These are phyloP conservation scores for Pythium rhizo-oryzae DNA, from an alignment of 352 stramenopile genomes.

Conservation along the genomic window DNA sequence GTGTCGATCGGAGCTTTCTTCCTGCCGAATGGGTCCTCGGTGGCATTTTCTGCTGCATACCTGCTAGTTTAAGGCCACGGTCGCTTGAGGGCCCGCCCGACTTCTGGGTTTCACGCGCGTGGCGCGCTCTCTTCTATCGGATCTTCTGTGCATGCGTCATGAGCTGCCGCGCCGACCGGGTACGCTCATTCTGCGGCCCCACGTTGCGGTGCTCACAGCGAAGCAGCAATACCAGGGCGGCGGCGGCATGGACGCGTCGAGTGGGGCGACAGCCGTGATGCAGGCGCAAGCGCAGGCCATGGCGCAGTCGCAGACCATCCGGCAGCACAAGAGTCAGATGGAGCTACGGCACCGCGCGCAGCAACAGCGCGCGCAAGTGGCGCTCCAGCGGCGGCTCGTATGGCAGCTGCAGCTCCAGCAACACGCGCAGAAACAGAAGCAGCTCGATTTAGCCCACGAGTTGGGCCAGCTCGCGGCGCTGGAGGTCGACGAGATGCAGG, in stretches of 20 bases:
- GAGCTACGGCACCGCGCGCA: constrained; percentile 23
- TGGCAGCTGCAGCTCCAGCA: constrained; percentile 32
- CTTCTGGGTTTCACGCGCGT: no score
- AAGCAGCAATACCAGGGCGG: constrained; percentile 26
- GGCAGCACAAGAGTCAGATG: constrained; percentile 5
- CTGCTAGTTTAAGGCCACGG: no score
- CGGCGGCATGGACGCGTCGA: constrained; percentile 14
- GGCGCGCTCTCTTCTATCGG: no score
- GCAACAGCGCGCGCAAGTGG: constrained; percentile 6
- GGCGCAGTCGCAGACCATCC: constrained; percentile 6
- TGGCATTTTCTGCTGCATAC: no score
- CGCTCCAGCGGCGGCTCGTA: constrained; percentile 22
- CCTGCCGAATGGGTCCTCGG: no score
- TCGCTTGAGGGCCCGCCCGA: no score
- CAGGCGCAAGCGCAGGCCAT: constrained; percentile 20
- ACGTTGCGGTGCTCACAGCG: constrained; percentile 38
- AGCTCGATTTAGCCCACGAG: constrained; percentile 38
- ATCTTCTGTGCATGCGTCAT: no score
- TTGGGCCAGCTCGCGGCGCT: constrained; percentile 38
- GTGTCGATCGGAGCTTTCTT: no score
- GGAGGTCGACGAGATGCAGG: constrained; percentile 39
- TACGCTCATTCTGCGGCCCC: constrained; percentile 31
- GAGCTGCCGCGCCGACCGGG: no score
- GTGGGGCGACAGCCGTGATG: constrained; percentile 21
- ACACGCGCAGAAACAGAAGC: constrained; percentile 35